Percentiles rank a stretch among this genome's conserved stretches.
Conservation (phyloP, 2,329 filamentous ascomycete species). For the Curvularia hawaiiensis region DNA sequence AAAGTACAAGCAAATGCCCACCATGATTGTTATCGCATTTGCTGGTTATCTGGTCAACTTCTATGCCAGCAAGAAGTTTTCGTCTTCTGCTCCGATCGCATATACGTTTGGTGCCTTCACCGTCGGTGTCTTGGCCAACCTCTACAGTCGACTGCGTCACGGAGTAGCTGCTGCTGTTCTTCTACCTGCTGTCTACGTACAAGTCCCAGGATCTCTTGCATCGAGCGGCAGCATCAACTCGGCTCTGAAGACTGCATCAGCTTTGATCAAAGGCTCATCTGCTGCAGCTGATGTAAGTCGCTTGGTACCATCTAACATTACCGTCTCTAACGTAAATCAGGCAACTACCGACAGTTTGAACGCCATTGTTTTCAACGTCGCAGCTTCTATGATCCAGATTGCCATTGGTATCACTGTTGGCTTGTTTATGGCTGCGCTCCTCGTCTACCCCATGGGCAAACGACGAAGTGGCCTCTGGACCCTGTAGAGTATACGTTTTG, state of each 20-base stretch:
- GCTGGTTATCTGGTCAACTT: conserved; percentile 77
- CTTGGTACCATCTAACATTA: background rate
- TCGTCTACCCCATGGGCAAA: conserved; percentile 58
- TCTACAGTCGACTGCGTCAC: conserved; percentile 71
- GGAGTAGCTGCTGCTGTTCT: conserved; percentile 51
- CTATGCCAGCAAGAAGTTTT: conserved; percentile 70
- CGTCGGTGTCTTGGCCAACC: conserved; percentile 76
- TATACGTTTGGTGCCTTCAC: conserved; percentile 77
- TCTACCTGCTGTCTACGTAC: conserved; percentile 40
- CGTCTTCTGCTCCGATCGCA: conserved; percentile 72
- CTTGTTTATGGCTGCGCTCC: conserved; percentile 54
- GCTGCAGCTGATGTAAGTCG: conserved; percentile 25
- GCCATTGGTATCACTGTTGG: conserved; percentile 59
- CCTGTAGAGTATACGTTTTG: conserved; percentile 32
- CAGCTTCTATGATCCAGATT: conserved; percentile 56
- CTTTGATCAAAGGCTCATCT: conserved; percentile 30
- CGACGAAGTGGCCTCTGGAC: conserved; percentile 48
- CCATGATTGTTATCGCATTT: conserved; percentile 75
- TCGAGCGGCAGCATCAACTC: conserved; percentile 39
- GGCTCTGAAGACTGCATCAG: conserved; percentile 35
- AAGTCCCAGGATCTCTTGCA: conserved; percentile 41
- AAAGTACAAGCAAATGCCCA: conserved; percentile 76
- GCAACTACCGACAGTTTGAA: conserved; percentile 30
- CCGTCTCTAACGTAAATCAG: conserved; percentile 16
- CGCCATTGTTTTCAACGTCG: conserved; percentile 50